phyloP scores from a whole-genome alignment of 495 filamentous ascomycete species.

The Podospora didyma region DNA sequence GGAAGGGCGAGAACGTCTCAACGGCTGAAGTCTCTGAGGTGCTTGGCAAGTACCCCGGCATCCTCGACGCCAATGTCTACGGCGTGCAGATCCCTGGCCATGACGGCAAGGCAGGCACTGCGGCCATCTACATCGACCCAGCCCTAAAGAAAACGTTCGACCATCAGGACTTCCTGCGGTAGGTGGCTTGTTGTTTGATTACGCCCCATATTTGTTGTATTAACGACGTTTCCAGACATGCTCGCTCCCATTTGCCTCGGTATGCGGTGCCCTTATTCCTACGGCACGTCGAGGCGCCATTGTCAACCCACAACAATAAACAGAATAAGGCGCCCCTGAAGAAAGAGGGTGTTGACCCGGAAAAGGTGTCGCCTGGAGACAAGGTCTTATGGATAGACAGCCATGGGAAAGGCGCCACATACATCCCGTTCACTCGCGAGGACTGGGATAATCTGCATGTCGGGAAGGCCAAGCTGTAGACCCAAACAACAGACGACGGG shows the following conservation, averaged over 20 bases:
- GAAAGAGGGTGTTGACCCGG: constrained; percentile 66
- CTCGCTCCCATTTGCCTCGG: constrained; percentile 55
- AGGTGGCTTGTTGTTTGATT: constrained; percentile 13
- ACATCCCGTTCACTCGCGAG: constrained; percentile 52
- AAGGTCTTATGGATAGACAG: constrained; percentile 54
- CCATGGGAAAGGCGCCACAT: constrained; percentile 43
- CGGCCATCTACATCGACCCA: constrained; percentile 50
- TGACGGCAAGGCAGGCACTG: constrained; percentile 70
- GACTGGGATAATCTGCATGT: constrained; percentile 55
- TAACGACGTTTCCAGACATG: constrained; percentile 32
- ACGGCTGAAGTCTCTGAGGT: constrained; percentile 72
- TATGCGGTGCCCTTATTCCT: constrained; percentile 80
- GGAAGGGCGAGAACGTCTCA: constrained; percentile 81
- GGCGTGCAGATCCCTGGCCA: constrained; percentile 67
- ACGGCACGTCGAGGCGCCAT: constrained; percentile 53
- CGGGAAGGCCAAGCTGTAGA: constrained; percentile 49
- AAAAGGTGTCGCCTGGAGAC: constrained; percentile 47
- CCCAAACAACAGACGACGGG: not conserved
- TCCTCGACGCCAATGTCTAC: constrained; percentile 76
- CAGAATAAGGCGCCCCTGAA: constrained; percentile 74
- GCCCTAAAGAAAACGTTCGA: constrained; percentile 43
- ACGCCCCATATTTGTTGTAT: no score
- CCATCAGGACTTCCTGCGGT: constrained; percentile 49
- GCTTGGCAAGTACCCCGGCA: constrained; percentile 59
- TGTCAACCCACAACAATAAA: constrained; percentile 78